These are phyloP conservation scores for Ailanthus altissimus DNA, from an alignment of 345 rosid species.

Conservation along the genomic window DNA sequence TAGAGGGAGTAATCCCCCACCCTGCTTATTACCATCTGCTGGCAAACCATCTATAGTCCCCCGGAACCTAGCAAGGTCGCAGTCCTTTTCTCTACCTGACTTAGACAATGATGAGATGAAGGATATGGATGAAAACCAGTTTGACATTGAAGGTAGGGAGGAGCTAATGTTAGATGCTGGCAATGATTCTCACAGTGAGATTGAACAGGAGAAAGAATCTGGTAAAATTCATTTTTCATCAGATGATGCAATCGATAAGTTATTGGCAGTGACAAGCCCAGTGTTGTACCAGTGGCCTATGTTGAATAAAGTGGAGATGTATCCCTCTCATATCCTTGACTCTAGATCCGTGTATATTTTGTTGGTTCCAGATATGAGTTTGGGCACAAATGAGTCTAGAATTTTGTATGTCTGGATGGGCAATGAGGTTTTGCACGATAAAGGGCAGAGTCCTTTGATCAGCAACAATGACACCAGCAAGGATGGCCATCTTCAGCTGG, in stretches of 20 bases:
- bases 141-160: constrained; percentile 36
- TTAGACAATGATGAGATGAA: constrained; percentile 40
- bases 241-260: constrained; percentile 5
- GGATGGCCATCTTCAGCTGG: constrained; percentile 28
- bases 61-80: constrained; percentile 40
- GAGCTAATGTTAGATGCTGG: constrained; percentile 44
- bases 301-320: constrained; percentile 32
- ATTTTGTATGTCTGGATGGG: constrained; percentile 46
- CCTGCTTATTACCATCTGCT: constrained; percentile 38
- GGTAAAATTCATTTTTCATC: constrained; percentile 13
- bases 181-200: constrained; percentile 25
- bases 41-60: constrained; percentile 37
- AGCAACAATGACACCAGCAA: constrained; percentile 10
- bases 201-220: constrained; percentile 22
- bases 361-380: constrained; percentile 26
- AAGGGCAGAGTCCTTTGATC: constrained; percentile 21
- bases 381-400: constrained; percentile 15
- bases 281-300: constrained; percentile 44
- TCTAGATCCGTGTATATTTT: constrained; percentile 40
- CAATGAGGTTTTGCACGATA: constrained; percentile 6
- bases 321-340: constrained; percentile 29
- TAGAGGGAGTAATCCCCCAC: constrained; percentile 68
- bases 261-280: constrained; percentile 14
- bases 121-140: constrained; percentile 26
- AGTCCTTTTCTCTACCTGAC: constrained; percentile 53